phyloP scores from a whole-genome alignment of 768 basidiomycete genomes.

The Amanita exitialis region DNA sequence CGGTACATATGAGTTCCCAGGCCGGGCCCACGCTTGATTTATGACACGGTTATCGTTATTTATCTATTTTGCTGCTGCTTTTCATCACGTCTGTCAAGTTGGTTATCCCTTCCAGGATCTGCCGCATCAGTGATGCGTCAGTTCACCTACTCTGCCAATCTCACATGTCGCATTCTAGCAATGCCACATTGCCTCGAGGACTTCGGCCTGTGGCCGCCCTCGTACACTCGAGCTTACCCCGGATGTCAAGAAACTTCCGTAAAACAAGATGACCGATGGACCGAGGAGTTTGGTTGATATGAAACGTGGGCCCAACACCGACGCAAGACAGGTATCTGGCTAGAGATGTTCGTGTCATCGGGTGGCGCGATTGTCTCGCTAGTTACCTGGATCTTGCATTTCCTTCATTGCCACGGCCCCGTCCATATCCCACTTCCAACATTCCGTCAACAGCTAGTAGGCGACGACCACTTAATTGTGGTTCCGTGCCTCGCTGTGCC shows the following conservation, averaged over 20 bases:
- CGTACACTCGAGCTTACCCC: slow-evolving; percentile 10
- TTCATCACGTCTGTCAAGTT: slow-evolving; percentile 23
- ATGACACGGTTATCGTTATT: slow-evolving; percentile 38
- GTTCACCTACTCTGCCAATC: slow-evolving; percentile 14
- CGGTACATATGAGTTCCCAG: slow-evolving; percentile 32
- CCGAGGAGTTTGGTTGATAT: slow-evolving; percentile 40
- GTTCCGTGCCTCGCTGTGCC: slow-evolving; percentile 74
- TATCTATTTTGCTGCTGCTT: slow-evolving; percentile 30
- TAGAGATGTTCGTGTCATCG: slow-evolving; percentile 36
- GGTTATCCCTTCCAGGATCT: slow-evolving; percentile 24
- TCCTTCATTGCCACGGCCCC: slow-evolving; percentile 30
- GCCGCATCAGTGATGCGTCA: slow-evolving; percentile 25
- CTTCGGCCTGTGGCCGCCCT: slow-evolving; percentile 32
- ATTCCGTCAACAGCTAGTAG: slow-evolving; percentile 49
- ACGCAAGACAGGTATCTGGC: slow-evolving; percentile 61
- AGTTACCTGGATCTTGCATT: slow-evolving; percentile 46
- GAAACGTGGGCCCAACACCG: slow-evolving; percentile 42
- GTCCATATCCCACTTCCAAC: slow-evolving; percentile 35
- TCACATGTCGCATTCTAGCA: slow-evolving; percentile 34
- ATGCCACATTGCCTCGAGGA: slow-evolving; percentile 33
- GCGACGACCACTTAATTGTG: slow-evolving; percentile 79
- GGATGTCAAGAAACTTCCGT: slow-evolving; percentile 20
- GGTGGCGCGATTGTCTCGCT: slow-evolving; percentile 41
- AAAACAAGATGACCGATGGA: slow-evolving; percentile 41
- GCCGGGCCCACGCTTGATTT: slow-evolving; percentile 44